Evolutionary conservation across 805 yeast species (phyloP).

Genomic region (Pichia exigua): DNA sequence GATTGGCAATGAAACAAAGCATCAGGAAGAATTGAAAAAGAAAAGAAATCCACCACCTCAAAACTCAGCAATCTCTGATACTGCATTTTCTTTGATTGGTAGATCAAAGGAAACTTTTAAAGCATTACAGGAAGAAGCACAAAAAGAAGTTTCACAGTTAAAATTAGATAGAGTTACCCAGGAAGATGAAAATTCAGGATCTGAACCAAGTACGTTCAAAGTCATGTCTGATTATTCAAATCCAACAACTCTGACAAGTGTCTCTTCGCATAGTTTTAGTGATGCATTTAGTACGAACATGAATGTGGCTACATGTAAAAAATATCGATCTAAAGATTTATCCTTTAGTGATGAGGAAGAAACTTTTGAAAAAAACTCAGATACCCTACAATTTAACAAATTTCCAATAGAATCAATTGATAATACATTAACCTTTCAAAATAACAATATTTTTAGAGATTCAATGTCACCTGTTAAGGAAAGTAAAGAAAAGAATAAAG

Average conservation of each 20-base stretch:
- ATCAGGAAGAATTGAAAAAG: neutral
- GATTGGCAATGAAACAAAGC: neutral
- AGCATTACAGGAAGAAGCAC: constrained; percentile 23
- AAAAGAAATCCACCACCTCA: constrained; percentile 24
- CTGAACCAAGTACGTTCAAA: constrained; percentile 23
- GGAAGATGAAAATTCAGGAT: constrained; percentile 10
- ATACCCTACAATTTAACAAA: neutral
- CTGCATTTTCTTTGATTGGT: constrained; percentile 21
- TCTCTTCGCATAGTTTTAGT: constrained; percentile 10
- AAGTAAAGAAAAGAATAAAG: neutral
- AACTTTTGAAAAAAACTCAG: neutral
- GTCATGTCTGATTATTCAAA: constrained; percentile 26
- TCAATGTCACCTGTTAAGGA: neutral
- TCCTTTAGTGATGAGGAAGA: neutral
- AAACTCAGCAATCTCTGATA: constrained; percentile 20
- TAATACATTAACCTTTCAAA: neutral
- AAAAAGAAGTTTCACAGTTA: constrained; percentile 16
- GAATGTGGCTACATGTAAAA: constrained; percentile 1
- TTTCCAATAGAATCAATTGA: neutral
- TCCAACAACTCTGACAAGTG: constrained; percentile 26
- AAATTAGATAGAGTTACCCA: neutral
- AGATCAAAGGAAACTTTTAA: constrained; percentile 26
- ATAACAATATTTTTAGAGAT: neutral
- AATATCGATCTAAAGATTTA: neutral
- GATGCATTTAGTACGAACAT: neutral